Percentiles rank a stretch among this genome's conserved stretches.
Conservation (phyloP, 805 yeast species). For the Kodamaea kakaduensis region DNA sequence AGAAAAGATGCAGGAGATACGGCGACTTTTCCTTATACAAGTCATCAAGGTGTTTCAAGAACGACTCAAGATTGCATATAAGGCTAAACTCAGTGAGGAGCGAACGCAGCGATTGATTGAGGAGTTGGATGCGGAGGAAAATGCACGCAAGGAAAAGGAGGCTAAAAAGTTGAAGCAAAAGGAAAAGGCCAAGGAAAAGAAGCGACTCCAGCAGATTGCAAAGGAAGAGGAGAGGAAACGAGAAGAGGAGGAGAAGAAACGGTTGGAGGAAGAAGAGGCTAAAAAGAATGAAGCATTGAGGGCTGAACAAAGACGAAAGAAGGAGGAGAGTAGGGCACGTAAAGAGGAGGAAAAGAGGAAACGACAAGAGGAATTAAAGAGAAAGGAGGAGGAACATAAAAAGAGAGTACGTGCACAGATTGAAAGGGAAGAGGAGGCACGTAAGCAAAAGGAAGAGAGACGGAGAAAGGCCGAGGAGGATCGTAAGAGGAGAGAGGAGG, state of each 20-base stretch:
- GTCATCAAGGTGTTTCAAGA: slow-evolving; percentile 75
- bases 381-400: slow-evolving; percentile 31
- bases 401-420: slow-evolving; percentile 28
- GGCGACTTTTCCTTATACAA: slow-evolving; percentile 73
- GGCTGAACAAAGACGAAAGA: slow-evolving; percentile 36
- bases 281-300: slow-evolving; percentile 31
- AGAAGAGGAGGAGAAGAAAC: slow-evolving; percentile 50
- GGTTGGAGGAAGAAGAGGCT: slow-evolving; percentile 29
- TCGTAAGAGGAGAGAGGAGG: slow-evolving; percentile 11
- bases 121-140: slow-evolving; percentile 69
- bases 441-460: slow-evolving; percentile 16
- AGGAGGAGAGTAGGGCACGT: slow-evolving; percentile 36
- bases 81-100: slow-evolving; percentile 77
- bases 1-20: slow-evolving; percentile 70
- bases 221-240: slow-evolving; percentile 57
- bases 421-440: slow-evolving; percentile 29
- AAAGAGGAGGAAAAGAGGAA: slow-evolving; percentile 49
- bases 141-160: slow-evolving; percentile 59
- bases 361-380: slow-evolving; percentile 32
- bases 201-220: slow-evolving; percentile 55
- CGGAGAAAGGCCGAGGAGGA: slow-evolving; percentile 12
- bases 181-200: slow-evolving; percentile 70
- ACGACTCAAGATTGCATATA: slow-evolving; percentile 69
- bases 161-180: slow-evolving; percentile 60
- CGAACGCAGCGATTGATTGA: slow-evolving; percentile 56